A percentile compares a stretch with the other conserved stretches of the same genome.
Evolutionary conservation across 1,139 yeast genomes (phyloP).

Genomic region (Kodamaea sp.): DNA sequence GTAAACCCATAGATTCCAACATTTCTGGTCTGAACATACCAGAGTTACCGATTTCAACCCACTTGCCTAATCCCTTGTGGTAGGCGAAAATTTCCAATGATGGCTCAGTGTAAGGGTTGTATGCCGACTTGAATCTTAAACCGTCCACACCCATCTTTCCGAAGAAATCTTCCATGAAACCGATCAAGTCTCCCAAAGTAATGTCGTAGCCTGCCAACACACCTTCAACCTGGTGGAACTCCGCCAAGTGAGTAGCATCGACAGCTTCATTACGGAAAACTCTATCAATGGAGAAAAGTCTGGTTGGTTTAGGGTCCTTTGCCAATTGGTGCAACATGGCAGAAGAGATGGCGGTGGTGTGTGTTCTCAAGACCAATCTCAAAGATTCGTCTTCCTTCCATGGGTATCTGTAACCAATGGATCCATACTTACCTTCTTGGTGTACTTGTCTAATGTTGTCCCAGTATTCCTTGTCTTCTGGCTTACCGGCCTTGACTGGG

Average conservation of each 20-base stretch:
- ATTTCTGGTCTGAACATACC: constrained; percentile 99
- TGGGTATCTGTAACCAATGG: constrained; percentile 97
- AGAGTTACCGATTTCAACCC: constrained; percentile 99
- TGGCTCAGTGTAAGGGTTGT: constrained; percentile 99
- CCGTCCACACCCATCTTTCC: constrained; percentile 95
- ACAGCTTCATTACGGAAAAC: constrained; percentile 99
- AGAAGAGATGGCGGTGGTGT: constrained; percentile 93
- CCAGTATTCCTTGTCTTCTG: constrained; percentile 78
- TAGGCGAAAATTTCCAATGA: constrained; percentile 96
- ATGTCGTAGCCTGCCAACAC: constrained; percentile 95
- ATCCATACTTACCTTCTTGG: constrained; percentile 87
- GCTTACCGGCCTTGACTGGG: constrained; percentile 77
- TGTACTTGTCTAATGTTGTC: constrained; percentile 80
- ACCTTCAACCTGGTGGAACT: constrained; percentile 99
- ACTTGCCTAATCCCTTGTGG: constrained; percentile 90
- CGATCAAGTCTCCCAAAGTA: constrained; percentile 94
- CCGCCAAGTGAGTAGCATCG: constrained; percentile 99
- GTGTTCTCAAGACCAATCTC: constrained; percentile 92
- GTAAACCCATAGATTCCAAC: constrained; percentile 98
- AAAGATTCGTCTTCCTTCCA: constrained; percentile 92
- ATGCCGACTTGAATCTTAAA: constrained; percentile 96
- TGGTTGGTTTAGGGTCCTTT: constrained; percentile 82
- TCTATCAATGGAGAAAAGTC: constrained; percentile 94
- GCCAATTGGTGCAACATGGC: constrained; percentile 87
- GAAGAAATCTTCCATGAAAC: constrained; percentile 97